Evolutionary conservation across 305 asterid species (phyloP).

Genomic region (Fraxinus angustifolia): DNA sequence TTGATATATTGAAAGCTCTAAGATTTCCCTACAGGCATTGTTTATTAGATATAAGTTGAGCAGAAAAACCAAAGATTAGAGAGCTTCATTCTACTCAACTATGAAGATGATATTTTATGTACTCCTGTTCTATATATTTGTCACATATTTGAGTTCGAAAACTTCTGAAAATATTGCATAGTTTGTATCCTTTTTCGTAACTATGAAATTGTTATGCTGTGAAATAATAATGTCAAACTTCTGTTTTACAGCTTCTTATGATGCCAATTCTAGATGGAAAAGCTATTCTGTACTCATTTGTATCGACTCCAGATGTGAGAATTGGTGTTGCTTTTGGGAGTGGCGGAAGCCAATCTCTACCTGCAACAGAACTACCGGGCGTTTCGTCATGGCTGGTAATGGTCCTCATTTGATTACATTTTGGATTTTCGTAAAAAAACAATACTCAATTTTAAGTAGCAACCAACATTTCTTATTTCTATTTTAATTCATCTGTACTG

Average conservation of each 20-base stretch:
- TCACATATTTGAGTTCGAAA: background rate
- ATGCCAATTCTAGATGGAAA: conserved; percentile 89
- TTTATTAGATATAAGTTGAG: background rate
- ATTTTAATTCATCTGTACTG: background rate
- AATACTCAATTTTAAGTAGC: background rate
- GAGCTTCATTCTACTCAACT: background rate
- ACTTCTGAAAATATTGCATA: background rate
- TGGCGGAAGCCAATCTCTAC: conserved; percentile 95
- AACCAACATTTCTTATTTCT: background rate
- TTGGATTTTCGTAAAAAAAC: background rate
- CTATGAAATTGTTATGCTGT: conserved; percentile 2
- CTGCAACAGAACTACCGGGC: conserved; percentile 97
- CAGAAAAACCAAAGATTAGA: background rate
- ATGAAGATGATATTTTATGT: background rate
- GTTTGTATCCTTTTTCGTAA: background rate
- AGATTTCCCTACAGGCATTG: background rate
- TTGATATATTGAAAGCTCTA: background rate
- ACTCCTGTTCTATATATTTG: background rate
- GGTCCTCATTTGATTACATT: background rate
- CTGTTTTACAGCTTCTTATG: conserved; percentile 62
- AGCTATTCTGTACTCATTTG: conserved; percentile 80
- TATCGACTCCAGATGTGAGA: conserved; percentile 87
- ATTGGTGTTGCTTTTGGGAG: conserved; percentile 93
- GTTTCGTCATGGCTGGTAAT: conserved; percentile 98
- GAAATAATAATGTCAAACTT: conserved; percentile 8